These are phyloP conservation scores for Suhomyces faveliae DNA, from an alignment of 805 yeast genomes.

Conservation along the genomic window DNA sequence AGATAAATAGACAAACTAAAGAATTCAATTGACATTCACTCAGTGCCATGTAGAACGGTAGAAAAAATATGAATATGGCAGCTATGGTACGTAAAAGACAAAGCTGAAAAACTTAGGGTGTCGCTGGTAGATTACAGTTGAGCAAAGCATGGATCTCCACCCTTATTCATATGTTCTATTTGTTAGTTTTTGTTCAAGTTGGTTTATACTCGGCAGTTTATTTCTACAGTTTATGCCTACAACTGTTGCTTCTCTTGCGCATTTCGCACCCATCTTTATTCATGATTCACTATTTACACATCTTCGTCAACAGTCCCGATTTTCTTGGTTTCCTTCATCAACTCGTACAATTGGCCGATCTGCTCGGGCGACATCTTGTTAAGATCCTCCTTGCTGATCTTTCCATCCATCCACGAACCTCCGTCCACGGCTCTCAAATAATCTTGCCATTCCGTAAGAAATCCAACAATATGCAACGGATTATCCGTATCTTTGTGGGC, in stretches of 20 bases:
- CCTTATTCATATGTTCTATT: no score
- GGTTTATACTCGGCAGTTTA: no score
- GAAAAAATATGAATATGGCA: no score
- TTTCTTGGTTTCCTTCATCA: slow-evolving; percentile 69
- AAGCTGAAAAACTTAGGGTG: no score
- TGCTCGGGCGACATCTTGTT: slow-evolving; percentile 91
- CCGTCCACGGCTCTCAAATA: slow-evolving; percentile 59
- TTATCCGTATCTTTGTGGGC: slow-evolving; percentile 80
- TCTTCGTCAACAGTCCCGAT: slow-evolving; percentile 15
- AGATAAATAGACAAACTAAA: slow-evolving; percentile 13
- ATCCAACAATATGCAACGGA: slow-evolving; percentile 92
- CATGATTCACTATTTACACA: background rate
- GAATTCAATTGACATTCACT: background rate
- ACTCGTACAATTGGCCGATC: slow-evolving; percentile 71
- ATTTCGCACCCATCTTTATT: no score
- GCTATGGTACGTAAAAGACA: no score
- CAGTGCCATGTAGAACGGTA: no score
- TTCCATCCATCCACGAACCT: slow-evolving; percentile 41
- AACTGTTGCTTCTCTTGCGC: no score
- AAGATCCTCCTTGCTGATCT: slow-evolving; percentile 60
- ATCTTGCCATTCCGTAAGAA: slow-evolving; percentile 92
- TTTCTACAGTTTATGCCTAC: no score
- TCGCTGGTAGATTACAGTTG: no score
- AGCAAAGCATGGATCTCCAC: no score
- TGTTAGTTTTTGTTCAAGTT: no score